A percentile compares a stretch with the other conserved stretches of the same genome.
These are phyloP conservation scores for Isabelozyma rhagii DNA, from an alignment of 805 yeast genomes.

Conservation along the genomic window DNA sequence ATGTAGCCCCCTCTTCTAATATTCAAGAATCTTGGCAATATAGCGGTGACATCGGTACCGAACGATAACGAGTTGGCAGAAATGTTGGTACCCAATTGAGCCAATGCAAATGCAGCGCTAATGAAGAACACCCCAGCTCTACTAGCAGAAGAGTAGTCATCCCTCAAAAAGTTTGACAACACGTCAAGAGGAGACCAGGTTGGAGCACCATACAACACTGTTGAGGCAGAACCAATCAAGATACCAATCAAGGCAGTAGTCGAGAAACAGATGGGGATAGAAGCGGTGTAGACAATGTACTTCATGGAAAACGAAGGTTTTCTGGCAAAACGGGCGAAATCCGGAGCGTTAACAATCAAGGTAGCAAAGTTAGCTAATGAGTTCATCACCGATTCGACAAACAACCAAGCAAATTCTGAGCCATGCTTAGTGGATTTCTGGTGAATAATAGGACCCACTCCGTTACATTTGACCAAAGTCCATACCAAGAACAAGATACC, in stretches of 20 bases:
- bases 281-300: conserved; percentile 45
- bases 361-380: conserved; percentile 85
- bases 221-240: conserved; percentile 76
- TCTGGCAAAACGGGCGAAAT: conserved; percentile 79
- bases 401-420: conserved; percentile 75
- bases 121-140: conserved; percentile 43
- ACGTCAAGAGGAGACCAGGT: conserved; percentile 87
- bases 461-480: conserved; percentile 78
- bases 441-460: conserved; percentile 70
- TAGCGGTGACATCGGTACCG: conserved; percentile 41
- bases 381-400: conserved; percentile 73
- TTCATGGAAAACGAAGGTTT: conserved; percentile 37
- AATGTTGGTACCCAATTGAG: conserved; percentile 42
- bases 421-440: conserved; percentile 51
- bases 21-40: conserved; percentile 36
- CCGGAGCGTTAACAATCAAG: conserved; percentile 85
- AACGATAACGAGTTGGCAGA: conserved; percentile 41
- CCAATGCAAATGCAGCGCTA: conserved; percentile 37
- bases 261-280: conserved; percentile 77
- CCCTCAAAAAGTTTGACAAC: conserved; percentile 54
- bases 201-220: conserved; percentile 60
- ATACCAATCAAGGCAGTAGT: conserved; percentile 83
- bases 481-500: conserved; percentile 81
- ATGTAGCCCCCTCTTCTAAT: conserved; percentile 41
- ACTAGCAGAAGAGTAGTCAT: conserved; percentile 34